Conservation (phyloP, 768 basidiomycete genomes). For the Candolleomyces eurysporus region DNA sequence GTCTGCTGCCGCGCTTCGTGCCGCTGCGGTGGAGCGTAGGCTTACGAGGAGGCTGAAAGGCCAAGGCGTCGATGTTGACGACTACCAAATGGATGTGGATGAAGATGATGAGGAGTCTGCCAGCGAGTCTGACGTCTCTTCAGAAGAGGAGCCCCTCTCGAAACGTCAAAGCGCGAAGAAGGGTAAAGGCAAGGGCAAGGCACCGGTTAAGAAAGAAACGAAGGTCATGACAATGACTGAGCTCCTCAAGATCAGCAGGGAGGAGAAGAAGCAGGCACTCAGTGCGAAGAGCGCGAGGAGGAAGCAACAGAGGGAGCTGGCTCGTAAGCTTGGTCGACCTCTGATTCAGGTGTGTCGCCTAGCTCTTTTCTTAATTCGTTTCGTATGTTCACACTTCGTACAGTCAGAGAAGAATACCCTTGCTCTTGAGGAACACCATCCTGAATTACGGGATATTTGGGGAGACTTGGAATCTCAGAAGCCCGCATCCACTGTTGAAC, state of each 20-base stretch:
- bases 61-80: conserved; percentile 5
- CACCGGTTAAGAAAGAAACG: conserved; percentile 15
- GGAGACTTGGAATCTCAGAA: conserved; percentile 72
- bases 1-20: conserved; percentile 40
- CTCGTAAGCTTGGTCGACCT: conserved; percentile 63
- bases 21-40: conserved; percentile 56
- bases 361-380: background rate
- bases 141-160: conserved; percentile 34
- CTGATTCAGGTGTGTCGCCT: conserved; percentile 59
- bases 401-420: conserved; percentile 73
- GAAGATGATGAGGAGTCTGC: conserved; percentile 29
- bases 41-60: conserved; percentile 29
- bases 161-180: conserved; percentile 15
- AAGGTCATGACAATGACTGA: conserved; percentile 34
- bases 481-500: conserved; percentile 46
- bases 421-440: conserved; percentile 66
- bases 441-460: conserved; percentile 84
- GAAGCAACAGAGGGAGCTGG: conserved; percentile 49
- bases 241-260: conserved; percentile 23
- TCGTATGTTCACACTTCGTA: conserved; percentile 9
- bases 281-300: conserved; percentile 29
- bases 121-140: conserved; percentile 22
- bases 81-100: conserved; percentile 17
- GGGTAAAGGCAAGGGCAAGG: conserved; percentile 16
- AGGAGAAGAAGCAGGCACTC: conserved; percentile 16